Evolutionary conservation across 1,284 basidiomycete species (phyloP).

Genomic region (Cutaneotrichosporon sp.): DNA sequence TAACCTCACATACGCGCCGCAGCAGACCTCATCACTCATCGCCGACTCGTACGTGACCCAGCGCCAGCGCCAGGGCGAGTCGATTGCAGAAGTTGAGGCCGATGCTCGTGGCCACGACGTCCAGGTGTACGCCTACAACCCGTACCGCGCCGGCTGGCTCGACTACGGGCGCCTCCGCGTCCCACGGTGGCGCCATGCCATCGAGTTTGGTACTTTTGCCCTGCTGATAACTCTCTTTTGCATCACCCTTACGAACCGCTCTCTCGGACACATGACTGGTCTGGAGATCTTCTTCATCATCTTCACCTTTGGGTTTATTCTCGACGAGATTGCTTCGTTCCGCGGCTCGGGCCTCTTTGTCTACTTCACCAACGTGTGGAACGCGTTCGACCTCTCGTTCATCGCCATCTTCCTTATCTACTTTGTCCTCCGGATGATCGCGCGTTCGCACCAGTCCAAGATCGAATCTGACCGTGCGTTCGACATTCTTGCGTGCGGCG

Average conservation of each 20-base stretch:
- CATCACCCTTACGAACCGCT: constrained; percentile 52
- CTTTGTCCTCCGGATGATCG: constrained; percentile 61
- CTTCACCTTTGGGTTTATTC: constrained; percentile 66
- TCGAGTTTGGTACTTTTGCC: constrained; percentile 70
- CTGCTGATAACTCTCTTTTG: constrained; percentile 65
- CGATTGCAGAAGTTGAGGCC: background rate
- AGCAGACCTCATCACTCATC: constrained; percentile 64
- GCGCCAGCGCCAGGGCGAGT: constrained; percentile 12
- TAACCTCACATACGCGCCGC: constrained; percentile 51
- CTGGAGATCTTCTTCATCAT: constrained; percentile 68
- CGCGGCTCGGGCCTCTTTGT: constrained; percentile 79
- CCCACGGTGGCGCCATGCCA: constrained; percentile 68
- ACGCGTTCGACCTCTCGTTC: constrained; percentile 76
- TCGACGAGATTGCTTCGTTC: constrained; percentile 55
- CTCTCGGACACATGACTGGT: constrained; percentile 53
- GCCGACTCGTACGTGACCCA: constrained; percentile 70
- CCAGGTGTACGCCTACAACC: constrained; percentile 62
- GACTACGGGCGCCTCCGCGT: constrained; percentile 73
- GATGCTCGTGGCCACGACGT: constrained; percentile 18
- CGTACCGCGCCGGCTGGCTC: constrained; percentile 66
- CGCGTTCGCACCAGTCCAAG: constrained; percentile 56
- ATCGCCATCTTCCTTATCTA: constrained; percentile 67
- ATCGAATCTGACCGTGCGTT: constrained; percentile 65
- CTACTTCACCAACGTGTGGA: constrained; percentile 80
- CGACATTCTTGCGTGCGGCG: constrained; percentile 75